Percentiles rank a stretch among this genome's conserved stretches.
phyloP scores from a whole-genome alignment of 2,329 filamentous ascomycete species.

The Tolypocladium album region DNA sequence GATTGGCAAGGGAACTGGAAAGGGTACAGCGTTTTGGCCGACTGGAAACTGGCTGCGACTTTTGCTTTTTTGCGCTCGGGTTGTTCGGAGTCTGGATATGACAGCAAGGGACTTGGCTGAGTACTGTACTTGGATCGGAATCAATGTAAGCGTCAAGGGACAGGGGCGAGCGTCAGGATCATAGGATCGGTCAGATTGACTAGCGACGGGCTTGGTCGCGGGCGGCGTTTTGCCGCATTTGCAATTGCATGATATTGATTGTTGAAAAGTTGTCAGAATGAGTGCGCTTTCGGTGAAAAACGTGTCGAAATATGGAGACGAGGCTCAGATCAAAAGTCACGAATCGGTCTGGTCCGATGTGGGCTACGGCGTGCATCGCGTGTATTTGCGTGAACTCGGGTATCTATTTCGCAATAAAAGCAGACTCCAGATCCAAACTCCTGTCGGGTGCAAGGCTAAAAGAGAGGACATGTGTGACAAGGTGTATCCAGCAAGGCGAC shows the following conservation, averaged over 20 bases:
- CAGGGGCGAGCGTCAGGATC: background rate
- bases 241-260: background rate
- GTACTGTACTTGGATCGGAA: background rate
- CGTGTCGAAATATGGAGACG: background rate
- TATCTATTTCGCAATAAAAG: background rate
- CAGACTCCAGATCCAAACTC: background rate
- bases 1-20: background rate
- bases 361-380: background rate
- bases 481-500: background rate
- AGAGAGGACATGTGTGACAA: background rate
- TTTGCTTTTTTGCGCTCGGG: conserved; percentile 6
- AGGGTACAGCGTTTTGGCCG: background rate
- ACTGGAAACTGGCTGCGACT: background rate
- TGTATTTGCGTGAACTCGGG: background rate
- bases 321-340: background rate
- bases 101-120: background rate
- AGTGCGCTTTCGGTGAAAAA: too few relatives aligned
- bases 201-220: background rate
- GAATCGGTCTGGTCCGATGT: background rate
- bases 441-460: background rate
- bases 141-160: background rate
- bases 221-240: background rate
- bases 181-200: background rate
- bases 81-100: conserved; percentile 17
- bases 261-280: background rate